phyloP scores from a whole-genome alignment of 768 basidiomycete species.

The Suillus subaureus region DNA sequence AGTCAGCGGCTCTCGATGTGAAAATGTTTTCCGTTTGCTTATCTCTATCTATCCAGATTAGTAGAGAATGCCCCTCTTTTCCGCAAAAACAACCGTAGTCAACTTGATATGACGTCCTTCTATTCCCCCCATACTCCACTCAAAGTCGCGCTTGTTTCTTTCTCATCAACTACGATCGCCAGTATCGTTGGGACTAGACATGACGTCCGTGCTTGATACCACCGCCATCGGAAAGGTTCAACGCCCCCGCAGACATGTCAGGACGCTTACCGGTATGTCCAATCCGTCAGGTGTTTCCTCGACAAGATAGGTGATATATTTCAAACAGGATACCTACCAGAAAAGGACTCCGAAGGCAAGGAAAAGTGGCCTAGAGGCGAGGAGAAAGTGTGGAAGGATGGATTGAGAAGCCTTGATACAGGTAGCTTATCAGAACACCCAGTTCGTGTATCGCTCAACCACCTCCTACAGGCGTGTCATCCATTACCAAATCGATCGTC shows the following conservation, averaged over 20 bases:
- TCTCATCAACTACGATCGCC: not conserved
- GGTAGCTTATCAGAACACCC: conserved; percentile 38
- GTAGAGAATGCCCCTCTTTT: not conserved
- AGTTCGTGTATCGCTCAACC: not conserved
- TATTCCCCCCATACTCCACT: not conserved
- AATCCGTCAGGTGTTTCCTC: not conserved
- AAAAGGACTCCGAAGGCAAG: conserved; percentile 73
- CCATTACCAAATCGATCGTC: conserved; percentile 75
- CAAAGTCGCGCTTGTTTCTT: not conserved
- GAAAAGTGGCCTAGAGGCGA: conserved; percentile 88
- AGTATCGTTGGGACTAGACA: conserved; percentile 22
- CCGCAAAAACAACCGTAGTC: not conserved
- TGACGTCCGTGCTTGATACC: conserved; percentile 71
- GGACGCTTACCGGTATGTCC: conserved; percentile 61
- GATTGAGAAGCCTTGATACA: conserved; percentile 56
- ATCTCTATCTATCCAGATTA: not conserved
- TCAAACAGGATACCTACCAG: conserved; percentile 72
- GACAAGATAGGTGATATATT: conserved; percentile 5
- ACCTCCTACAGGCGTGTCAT: conserved; percentile 48
- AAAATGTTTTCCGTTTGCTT: not conserved
- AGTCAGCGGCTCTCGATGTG: not conserved
- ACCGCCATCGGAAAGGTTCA: conserved; percentile 61
- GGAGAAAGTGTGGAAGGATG: conserved; percentile 71
- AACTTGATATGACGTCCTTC: not conserved
- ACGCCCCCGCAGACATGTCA: conserved; percentile 62